Base-by-base conservation (phyloP, 2,329 filamentous ascomycete genomes). In the Aspergillus brunneoviolaceus region DNA sequence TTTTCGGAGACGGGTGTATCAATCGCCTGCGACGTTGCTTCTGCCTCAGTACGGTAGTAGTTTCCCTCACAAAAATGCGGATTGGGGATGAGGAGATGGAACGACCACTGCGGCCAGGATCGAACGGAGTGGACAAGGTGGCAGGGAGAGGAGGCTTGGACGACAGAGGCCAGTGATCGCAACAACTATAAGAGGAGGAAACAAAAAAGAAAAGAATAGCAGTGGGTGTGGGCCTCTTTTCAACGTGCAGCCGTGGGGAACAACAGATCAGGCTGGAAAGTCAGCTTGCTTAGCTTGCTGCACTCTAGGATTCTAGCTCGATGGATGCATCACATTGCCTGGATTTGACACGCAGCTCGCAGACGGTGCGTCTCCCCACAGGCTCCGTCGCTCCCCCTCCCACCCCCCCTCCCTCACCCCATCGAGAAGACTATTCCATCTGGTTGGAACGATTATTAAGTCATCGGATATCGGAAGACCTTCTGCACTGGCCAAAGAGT, bases 301-400 rank as follows among this genome's bases (percentile, higher is more conserved):
- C 58, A 56, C 58, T 61, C 60, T 57, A 65, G 61, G 54, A 60
- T 58, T 64, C 60, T 61, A 64, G 65, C 56, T 67, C 61, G 64
- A 61, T 67, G 65, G 67, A 72, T 67, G 65, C 64, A 70, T 73
- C 71, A 73, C 69, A 71, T 73, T 66, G 62, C 63, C 67, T 63
- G 60, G 58, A 62, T 60, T 63, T 67, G 61, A 65, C 64, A 65
- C 65, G 63, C 68, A 70, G 65, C 59, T 61, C 59, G 59, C 60
- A 62, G 60, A 67, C 50, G 49, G 52, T 57, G 64, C 63, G 58
- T 58, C 45, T 57, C 57, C 53, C 60, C 56, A 57, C 33, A 35
- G 33, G 33, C 50, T 55, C 51, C 59, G 51, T 57, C 31, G 29
- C 58, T 55, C 49, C 48, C 7, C 27, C 25, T 27, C 21, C 21